These are phyloP conservation scores for Monilinia laxa DNA, from an alignment of 2,329 filamentous ascomycete genomes.

Conservation along the genomic window DNA sequence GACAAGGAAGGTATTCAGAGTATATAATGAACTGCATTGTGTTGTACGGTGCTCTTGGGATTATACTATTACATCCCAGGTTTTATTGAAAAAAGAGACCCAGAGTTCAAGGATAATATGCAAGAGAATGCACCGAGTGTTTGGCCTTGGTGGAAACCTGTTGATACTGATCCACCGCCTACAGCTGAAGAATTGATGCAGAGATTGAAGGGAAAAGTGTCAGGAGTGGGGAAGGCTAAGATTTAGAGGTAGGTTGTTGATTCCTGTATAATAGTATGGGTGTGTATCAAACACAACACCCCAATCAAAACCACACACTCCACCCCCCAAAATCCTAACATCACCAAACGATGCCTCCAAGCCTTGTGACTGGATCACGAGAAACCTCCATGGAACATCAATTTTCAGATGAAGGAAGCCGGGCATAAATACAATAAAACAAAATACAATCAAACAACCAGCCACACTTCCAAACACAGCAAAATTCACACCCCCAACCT, in stretches of 20 bases:
- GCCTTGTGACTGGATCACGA: too few relatives aligned
- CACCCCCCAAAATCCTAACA: too few relatives aligned
- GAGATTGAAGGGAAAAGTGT: conserved; percentile 24
- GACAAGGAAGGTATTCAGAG: conserved; percentile 61
- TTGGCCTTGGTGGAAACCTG: conserved; percentile 60
- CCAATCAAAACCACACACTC: too few relatives aligned
- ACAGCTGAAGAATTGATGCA: conserved; percentile 30
- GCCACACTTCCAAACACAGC: too few relatives aligned
- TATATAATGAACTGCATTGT: neutral
- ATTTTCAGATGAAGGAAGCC: too few relatives aligned
- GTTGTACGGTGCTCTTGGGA: neutral
- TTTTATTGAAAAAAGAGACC: conserved; percentile 60
- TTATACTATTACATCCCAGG: neutral
- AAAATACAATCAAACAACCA: too few relatives aligned
- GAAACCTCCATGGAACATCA: too few relatives aligned
- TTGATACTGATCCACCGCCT: conserved; percentile 45
- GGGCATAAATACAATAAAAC: too few relatives aligned
- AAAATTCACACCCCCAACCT: too few relatives aligned
- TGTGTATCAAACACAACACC: neutral
- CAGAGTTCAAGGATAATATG: conserved; percentile 57
- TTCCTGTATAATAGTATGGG: neutral
- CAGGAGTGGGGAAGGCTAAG: neutral
- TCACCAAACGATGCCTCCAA: too few relatives aligned
- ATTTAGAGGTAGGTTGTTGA: neutral
- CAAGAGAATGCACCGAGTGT: conserved; percentile 52